Evolutionary conservation across 352 stramenopile genomes (phyloP), one percentile per base, ranked within the genome.

Genomic region (Thraustochytrium sp.): DNA sequence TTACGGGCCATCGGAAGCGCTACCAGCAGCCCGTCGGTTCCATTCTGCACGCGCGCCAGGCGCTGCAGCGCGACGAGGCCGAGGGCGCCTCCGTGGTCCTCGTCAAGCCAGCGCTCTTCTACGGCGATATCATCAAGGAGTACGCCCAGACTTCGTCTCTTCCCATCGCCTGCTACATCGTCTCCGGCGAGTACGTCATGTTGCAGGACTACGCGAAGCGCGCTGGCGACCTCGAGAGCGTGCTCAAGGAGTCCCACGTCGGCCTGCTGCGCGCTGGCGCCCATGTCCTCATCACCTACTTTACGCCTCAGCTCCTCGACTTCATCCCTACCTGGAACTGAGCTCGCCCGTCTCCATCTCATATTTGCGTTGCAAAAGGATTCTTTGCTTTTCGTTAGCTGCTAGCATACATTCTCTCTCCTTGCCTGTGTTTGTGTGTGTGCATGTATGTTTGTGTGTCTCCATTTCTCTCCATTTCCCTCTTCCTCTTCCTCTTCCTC

Each of bases 121-220:
- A 95, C 87, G 88, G 88, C 40, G 92, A 96, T 86, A 93, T 96
- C 31, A 91, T 96, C 46, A 88, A 88, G 59, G 87, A 88, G 82
- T 93, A 94, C 65, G 89, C 90, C 3, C 86, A 85, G 54, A 92
- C 92, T 82, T 89, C 92, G 84, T 89, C 85, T 37, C 85, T 95
- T 59, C 92, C 92, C 0, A 90, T 96, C 21, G 92, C 92, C n/a
- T 94, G 90, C 88, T 96, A 96, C 87, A 86, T 95, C 55, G 92
- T 96, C 63, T 95, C 91, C 68, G 92, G 92, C 82, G 92, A 96
- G 87, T 96, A 95, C 90, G 94, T 94, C 88, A 96, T 96, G 92
- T 85, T 96, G 42, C 90, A 89, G 64, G 91, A 95, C 87, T 95
- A 95, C 85, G 92, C 91, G 56, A 90, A 91, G 76, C 90, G 90